A percentile compares a stretch with the other conserved stretches of the same genome.
phyloP scores from a whole-genome alignment of 108 stramenopile species.

The Skeletonema grethae region DNA sequence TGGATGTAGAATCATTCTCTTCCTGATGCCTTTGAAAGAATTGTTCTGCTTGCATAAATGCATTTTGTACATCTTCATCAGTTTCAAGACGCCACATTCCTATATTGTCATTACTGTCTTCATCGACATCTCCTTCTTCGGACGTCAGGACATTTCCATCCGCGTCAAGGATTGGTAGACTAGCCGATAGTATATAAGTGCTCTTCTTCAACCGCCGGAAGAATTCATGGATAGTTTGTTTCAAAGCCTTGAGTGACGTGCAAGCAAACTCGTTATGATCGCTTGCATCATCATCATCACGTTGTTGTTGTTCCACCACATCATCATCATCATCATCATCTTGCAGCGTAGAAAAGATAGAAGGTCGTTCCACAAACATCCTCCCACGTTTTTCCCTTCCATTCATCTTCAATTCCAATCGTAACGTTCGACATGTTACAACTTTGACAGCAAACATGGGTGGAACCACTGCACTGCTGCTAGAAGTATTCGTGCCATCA shows the following conservation, averaged over 20 bases:
- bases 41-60: slow-evolving; percentile 68
- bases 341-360: slow-evolving; percentile 2
- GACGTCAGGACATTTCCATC: slow-evolving; percentile 56
- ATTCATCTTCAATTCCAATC: slow-evolving; percentile 71
- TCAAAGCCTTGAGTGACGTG: slow-evolving; percentile 60
- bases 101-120: slow-evolving; percentile 10
- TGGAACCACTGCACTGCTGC: slow-evolving; percentile 24
- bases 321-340: background rate
- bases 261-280: slow-evolving; percentile 42
- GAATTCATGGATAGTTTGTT: slow-evolving; percentile 72
- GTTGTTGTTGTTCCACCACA: background rate
- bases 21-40: slow-evolving; percentile 52
- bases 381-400: slow-evolving; percentile 87
- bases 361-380: slow-evolving; percentile 71
- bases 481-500: background rate
- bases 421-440: slow-evolving; percentile 61
- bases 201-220: slow-evolving; percentile 75
- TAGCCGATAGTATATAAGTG: slow-evolving; percentile 69
- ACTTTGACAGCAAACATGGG: slow-evolving; percentile 78
- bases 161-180: slow-evolving; percentile 56
- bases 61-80: slow-evolving; percentile 73
- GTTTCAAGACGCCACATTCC: slow-evolving; percentile 52
- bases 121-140: slow-evolving; percentile 18
- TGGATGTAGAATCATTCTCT: slow-evolving; percentile 7
- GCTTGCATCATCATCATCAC: slow-evolving; percentile 1